Conservation (phyloP, 2,329 filamentous ascomycete genomes). For the Aspergillus thermomutatus region DNA sequence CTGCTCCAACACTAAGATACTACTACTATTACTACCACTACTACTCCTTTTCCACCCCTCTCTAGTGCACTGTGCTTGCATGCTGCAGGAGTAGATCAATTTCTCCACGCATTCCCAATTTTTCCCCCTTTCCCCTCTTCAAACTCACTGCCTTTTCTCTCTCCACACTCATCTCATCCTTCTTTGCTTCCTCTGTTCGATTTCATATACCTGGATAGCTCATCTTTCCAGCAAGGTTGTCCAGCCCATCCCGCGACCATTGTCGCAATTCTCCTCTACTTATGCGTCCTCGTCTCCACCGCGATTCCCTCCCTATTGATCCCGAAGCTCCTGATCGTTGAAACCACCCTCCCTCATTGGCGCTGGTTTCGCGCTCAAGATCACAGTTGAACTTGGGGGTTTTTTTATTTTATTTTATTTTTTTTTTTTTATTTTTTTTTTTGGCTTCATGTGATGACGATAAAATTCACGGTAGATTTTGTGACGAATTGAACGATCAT, state of each 20-base stretch:
- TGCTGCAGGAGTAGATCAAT: background rate
- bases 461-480: conserved; percentile 8
- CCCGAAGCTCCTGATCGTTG: conserved; percentile 15
- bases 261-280: conserved; percentile 18
- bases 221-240: background rate
- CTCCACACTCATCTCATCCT: conserved; percentile 2
- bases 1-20: no score
- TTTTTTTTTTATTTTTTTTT: conserved; percentile 5
- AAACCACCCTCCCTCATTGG: conserved; percentile 8
- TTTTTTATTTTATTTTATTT: conserved; percentile 4
- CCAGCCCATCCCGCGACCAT: conserved; percentile 10
- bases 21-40: no score
- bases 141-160: conserved; percentile 1
- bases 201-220: background rate
- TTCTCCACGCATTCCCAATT: background rate
- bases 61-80: background rate
- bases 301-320: conserved; percentile 6
- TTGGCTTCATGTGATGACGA: conserved; percentile 3
- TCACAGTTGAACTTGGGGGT: conserved; percentile 10
- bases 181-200: background rate
- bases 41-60: background rate
- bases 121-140: conserved; percentile 6
- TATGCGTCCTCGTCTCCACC: conserved; percentile 19
- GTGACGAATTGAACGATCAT: conserved; percentile 21
- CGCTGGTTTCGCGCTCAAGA: conserved; percentile 5